phyloP scores from a whole-genome alignment of 345 rosid species.

The Citrus mangshanensis region DNA sequence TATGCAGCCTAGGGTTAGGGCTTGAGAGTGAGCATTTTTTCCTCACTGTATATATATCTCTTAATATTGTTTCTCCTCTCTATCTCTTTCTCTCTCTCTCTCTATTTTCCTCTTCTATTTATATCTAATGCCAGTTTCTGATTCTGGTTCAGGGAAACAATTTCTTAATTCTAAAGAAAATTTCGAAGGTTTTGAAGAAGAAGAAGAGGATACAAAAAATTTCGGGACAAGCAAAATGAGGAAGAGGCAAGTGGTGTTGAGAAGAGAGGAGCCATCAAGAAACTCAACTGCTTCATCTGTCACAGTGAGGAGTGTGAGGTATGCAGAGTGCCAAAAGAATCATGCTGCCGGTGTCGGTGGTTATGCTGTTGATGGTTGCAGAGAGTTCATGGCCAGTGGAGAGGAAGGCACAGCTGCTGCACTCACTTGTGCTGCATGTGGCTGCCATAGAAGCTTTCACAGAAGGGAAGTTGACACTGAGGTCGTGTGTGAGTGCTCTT shows the following conservation, averaged over 20 bases:
- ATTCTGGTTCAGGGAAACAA: neutral
- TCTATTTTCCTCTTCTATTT: neutral
- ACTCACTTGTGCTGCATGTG: slow-evolving; percentile 74
- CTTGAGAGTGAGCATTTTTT: slow-evolving; percentile 1
- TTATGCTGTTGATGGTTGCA: slow-evolving; percentile 75
- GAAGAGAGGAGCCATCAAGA: slow-evolving; percentile 53
- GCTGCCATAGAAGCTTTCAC: slow-evolving; percentile 73
- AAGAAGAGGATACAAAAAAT: neutral
- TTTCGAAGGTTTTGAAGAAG: slow-evolving; percentile 3
- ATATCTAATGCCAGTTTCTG: slow-evolving; percentile 5
- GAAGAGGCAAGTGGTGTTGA: slow-evolving; percentile 70
- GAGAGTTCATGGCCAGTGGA: slow-evolving; percentile 78
- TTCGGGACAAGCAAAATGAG: slow-evolving; percentile 37
- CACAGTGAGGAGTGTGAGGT: slow-evolving; percentile 47
- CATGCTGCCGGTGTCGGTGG: slow-evolving; percentile 73
- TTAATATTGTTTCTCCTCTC: neutral
- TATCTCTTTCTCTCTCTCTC: neutral
- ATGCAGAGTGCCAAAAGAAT: slow-evolving; percentile 78
- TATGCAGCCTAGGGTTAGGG: slow-evolving; percentile 58
- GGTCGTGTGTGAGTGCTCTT: slow-evolving; percentile 56
- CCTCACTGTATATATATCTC: slow-evolving; percentile 9
- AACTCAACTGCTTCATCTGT: slow-evolving; percentile 34
- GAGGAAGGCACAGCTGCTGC: slow-evolving; percentile 46
- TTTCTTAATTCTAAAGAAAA: slow-evolving; percentile 11
- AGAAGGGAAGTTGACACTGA: slow-evolving; percentile 63